Conservation (phyloP, 352 stramenopile genomes). For the Pythium phragmiticola region DNA sequence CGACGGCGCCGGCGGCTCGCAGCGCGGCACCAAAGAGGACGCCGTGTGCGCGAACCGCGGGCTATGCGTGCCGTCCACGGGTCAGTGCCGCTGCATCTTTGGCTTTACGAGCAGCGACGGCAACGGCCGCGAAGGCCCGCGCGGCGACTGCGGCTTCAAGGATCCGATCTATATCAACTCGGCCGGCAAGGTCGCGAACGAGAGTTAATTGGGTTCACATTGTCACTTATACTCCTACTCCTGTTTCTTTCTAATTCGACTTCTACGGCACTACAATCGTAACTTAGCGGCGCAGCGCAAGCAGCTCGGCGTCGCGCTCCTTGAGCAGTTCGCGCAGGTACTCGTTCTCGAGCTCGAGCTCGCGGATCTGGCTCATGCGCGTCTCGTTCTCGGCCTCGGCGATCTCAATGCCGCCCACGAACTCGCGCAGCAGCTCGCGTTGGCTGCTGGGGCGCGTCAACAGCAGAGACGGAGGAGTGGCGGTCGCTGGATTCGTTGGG, state of each 20-base stretch:
- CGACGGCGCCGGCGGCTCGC: slow-evolving; percentile 45
- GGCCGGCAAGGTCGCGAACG: slow-evolving; percentile 58
- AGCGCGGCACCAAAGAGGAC: slow-evolving; percentile 66
- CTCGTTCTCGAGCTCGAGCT: slow-evolving; percentile 66
- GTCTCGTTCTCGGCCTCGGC: slow-evolving; percentile 72
- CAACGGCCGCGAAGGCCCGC: slow-evolving; percentile 71
- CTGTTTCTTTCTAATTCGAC: not conserved
- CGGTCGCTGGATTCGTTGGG: not conserved
- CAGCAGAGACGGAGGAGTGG: not conserved
- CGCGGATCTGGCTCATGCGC: slow-evolving; percentile 67
- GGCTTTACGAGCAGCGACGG: slow-evolving; percentile 81
- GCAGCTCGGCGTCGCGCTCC: slow-evolving; percentile 44
- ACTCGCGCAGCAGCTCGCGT: slow-evolving; percentile 62
- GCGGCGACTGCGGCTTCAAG: slow-evolving; percentile 91
- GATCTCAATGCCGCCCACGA: slow-evolving; percentile 71
- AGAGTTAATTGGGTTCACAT: slow-evolving; percentile 28
- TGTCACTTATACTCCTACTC: not conserved
- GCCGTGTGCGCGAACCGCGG: slow-evolving; percentile 60
- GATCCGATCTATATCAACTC: slow-evolving; percentile 73
- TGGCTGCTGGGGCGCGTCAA: slow-evolving; percentile 29
- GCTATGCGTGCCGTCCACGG: slow-evolving; percentile 47
- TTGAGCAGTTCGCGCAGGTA: slow-evolving; percentile 46
- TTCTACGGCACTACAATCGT: not conserved
- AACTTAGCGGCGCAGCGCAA: slow-evolving; percentile 5
- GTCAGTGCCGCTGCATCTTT: slow-evolving; percentile 62